Evolutionary conservation across 116 monocot genomes (phyloP).

Genomic region (Zostera marina): DNA sequence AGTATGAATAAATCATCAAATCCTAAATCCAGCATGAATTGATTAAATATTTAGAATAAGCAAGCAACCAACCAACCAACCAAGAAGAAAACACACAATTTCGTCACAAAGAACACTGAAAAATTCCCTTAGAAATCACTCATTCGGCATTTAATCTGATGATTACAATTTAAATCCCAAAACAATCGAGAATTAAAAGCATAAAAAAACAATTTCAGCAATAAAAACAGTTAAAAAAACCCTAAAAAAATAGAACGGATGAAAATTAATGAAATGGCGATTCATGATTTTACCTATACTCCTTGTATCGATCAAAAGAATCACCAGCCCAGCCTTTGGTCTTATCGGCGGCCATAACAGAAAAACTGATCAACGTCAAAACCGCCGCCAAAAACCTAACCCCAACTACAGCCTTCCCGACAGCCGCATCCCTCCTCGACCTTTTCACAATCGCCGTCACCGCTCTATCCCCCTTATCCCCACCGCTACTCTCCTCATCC

Average conservation of each 20-base stretch:
- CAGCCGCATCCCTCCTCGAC: conserved; percentile 9
- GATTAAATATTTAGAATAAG: too few relatives aligned
- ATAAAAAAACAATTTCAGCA: background rate
- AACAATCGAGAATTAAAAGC: too few relatives aligned
- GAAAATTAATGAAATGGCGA: too few relatives aligned
- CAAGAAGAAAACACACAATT: too few relatives aligned
- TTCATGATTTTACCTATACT: conserved; percentile 27
- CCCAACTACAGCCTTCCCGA: conserved; percentile 9
- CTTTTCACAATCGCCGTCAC: conserved; percentile 9
- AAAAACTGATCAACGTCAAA: conserved; percentile 38
- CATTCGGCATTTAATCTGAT: too few relatives aligned
- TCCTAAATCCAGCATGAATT: too few relatives aligned
- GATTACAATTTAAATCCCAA: too few relatives aligned
- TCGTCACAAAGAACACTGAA: background rate
- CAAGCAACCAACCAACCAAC: too few relatives aligned
- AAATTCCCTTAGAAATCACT: too few relatives aligned
- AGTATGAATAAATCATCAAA: too few relatives aligned
- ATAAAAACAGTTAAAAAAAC: background rate
- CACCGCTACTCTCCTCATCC: background rate
- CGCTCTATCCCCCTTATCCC: conserved; percentile 3
- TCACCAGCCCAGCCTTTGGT: conserved; percentile 57
- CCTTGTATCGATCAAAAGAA: conserved; percentile 40
- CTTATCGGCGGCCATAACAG: conserved; percentile 46
- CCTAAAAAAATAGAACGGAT: background rate
- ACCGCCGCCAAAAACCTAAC: conserved; percentile 21